Evolutionary conservation across 495 filamentous ascomycete genomes (phyloP), one percentile per base, ranked within the genome.

Genomic region (Saxophila tyrrhenica): DNA sequence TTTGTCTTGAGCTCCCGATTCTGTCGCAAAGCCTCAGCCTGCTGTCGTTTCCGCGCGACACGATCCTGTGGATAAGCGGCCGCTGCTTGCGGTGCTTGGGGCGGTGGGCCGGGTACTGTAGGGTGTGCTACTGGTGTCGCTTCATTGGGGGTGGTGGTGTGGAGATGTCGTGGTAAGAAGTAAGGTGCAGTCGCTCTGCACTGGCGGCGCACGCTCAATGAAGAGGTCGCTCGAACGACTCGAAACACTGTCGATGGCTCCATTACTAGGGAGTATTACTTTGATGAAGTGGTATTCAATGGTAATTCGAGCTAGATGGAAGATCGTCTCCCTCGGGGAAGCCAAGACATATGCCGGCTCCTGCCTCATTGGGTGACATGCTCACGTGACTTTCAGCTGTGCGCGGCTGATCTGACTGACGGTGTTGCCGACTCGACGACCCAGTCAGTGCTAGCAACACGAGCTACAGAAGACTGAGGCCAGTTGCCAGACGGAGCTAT

Each of bases 31-130:
- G 77, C 53, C 60, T 80, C 77, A 0, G 75, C 74, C 50, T 80
- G 75, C 55, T 75, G 76, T 51, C 70, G 63, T 45, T 79, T 75
- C n/a, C 78, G 65, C 50, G 73, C 74, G 47, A 81, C 56, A 23
- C 77, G 65, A 41, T 75, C 67, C 56, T 67, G 61, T 64, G 77
- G 74, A 64, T 76, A 69, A 20, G 70, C 64, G 64, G 78, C 69
- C 2, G 75, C 65, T 10, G 87, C 79, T 15, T 74, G 66, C 0
- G 90, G 89, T 9, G 85, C 78, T 58, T 80, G 75, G 1, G 91
- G 91, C 2, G 91, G 91, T 42, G 91, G 91, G 3, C 87, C 91
- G 50, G 87, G 81, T 21, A 86, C 82, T 39, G 86, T 87, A 50
- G 87, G 76, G 25, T 65, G 64, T 5, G 89, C 82, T 19, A 84